A percentile compares a stretch with the other conserved stretches of the same genome.
Evolutionary conservation across 768 basidiomycete species (phyloP).

Genomic region (Cyathus striatus): DNA sequence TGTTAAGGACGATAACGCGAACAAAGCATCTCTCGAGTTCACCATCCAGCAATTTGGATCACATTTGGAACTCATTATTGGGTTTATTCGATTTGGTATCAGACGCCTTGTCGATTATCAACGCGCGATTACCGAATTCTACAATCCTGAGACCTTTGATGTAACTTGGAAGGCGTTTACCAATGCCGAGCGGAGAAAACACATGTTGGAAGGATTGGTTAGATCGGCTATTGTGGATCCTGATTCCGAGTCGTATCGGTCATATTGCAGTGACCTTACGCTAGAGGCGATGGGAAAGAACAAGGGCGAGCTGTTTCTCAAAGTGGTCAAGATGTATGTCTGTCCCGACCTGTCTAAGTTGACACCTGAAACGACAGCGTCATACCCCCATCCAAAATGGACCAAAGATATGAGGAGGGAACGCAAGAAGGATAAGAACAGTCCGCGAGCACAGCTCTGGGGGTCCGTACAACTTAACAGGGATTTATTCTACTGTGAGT

Average conservation of each 20-base stretch:
- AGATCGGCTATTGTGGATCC: neutral
- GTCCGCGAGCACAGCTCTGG: neutral
- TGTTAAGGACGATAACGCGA: neutral
- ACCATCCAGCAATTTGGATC: neutral
- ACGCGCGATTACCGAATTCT: too few relatives aligned
- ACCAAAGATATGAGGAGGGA: neutral
- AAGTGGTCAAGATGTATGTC: neutral
- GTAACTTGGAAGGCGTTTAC: neutral
- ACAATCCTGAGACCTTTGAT: neutral
- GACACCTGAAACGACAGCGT: neutral
- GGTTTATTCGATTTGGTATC: neutral
- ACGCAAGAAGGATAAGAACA: neutral
- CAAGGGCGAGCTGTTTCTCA: neutral
- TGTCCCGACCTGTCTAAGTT: neutral
- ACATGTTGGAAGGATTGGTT: neutral
- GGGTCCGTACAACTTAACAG: neutral
- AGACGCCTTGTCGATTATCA: neutral
- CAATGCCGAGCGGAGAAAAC: neutral
- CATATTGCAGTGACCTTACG: neutral
- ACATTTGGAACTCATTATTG: neutral
- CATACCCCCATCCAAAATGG: neutral
- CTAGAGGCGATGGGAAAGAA: neutral
- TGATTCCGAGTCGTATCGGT: neutral
- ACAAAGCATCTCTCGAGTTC: neutral
- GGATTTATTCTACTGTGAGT: neutral